Percentiles rank a stretch among this genome's conserved stretches.
Conservation (phyloP, 345 rosid species). For the Eucalyptus marginata region DNA sequence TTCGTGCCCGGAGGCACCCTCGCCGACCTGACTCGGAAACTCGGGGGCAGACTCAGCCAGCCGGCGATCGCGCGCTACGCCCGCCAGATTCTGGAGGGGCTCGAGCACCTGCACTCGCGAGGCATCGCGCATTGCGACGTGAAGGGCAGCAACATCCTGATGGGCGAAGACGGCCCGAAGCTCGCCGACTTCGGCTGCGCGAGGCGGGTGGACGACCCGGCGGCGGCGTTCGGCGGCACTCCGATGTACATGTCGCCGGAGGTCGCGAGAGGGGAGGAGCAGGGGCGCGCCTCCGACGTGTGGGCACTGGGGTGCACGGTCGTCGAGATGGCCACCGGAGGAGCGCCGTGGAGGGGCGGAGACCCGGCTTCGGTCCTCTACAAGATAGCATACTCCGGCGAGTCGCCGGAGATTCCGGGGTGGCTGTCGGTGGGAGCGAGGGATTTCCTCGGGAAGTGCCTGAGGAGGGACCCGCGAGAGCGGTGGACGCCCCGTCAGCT, state of each 20-base stretch:
- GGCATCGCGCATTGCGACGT: conserved; percentile 72
- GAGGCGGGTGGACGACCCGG: conserved; percentile 13
- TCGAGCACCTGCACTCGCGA: conserved; percentile 43
- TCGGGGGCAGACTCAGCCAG: conserved; percentile 27
- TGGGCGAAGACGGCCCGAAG: conserved; percentile 34
- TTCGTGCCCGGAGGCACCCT: conserved; percentile 52
- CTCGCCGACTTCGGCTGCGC: conserved; percentile 78
- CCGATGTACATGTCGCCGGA: conserved; percentile 84
- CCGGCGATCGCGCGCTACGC: conserved; percentile 28
- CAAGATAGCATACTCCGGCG: conserved; percentile 33
- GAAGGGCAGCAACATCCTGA: conserved; percentile 51
- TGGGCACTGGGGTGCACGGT: conserved; percentile 76
- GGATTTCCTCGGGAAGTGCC: conserved; percentile 55
- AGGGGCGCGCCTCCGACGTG: conserved; percentile 47
- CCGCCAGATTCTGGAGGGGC: conserved; percentile 39
- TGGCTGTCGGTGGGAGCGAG: conserved; percentile 31
- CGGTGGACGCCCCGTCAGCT: conserved; percentile 45
- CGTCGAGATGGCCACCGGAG: conserved; percentile 68
- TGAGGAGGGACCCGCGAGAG: conserved; percentile 31
- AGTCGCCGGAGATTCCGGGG: conserved; percentile 33
- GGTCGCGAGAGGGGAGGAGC: conserved; percentile 80
- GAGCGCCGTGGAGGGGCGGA: conserved; percentile 23
- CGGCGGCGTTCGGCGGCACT: conserved; percentile 28
- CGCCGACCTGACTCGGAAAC: conserved; percentile 10
- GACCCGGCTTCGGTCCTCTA: conserved; percentile 32